Conservation (phyloP, 148 eudicot genomes). For the Rhododendron mucronatum region DNA sequence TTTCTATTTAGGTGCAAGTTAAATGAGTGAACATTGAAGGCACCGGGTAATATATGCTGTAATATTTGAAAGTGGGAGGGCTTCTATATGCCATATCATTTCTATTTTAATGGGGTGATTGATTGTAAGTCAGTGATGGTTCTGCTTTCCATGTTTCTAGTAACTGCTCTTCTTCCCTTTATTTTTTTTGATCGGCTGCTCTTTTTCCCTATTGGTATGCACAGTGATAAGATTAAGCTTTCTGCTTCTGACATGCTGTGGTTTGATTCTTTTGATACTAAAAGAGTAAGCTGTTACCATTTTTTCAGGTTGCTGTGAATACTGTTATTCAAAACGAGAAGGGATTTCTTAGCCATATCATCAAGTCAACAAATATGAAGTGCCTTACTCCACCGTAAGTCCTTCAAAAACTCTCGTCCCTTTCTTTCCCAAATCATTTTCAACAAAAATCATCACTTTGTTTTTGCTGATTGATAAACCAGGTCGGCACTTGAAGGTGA, state of each 20-base stretch:
- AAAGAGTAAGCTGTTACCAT: not conserved
- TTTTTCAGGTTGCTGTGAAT: constrained; percentile 71
- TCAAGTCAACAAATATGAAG: constrained; percentile 89
- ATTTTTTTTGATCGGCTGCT: not conserved
- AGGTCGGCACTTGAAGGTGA: constrained; percentile 95
- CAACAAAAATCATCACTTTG: not conserved
- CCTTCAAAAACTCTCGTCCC: not conserved
- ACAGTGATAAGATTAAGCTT: not conserved
- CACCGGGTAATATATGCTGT: not conserved
- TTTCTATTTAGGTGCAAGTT: not conserved
- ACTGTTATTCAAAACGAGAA: constrained; percentile 74
- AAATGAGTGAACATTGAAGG: not conserved
- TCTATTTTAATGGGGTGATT: not conserved
- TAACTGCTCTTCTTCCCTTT: not conserved
- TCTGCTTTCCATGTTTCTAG: not conserved
- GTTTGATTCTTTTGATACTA: not conserved
- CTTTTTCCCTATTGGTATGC: not conserved
- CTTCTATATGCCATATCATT: not conserved
- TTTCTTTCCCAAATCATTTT: not conserved
- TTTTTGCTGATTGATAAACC: constrained; percentile 11
- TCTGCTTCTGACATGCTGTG: not conserved
- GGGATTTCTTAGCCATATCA: constrained; percentile 78
- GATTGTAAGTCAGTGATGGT: not conserved
- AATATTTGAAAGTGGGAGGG: not conserved
- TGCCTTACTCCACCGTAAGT: constrained; percentile 82